Evolutionary conservation across 179 eudicot species (phyloP), one percentile per base, ranked within the genome.

Genomic region (Vitellaria paradoxa): DNA sequence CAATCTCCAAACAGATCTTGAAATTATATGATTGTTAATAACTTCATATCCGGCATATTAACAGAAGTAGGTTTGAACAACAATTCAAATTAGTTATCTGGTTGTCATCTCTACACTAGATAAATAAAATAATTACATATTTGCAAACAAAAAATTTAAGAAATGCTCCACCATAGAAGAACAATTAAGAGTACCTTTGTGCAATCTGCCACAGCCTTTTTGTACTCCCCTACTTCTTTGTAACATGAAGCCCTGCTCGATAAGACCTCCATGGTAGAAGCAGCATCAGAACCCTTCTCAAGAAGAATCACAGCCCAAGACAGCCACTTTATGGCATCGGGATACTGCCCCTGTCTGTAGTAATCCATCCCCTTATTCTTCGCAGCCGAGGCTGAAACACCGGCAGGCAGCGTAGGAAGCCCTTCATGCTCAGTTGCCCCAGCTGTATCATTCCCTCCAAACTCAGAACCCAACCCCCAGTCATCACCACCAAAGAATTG

Each of bases 271-370:
- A 73, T 81, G 6, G 80, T 76, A 20, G 91, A 86, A 81, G 80
- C 79, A 78, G 69, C 81, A 68, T 92, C 92, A 76, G 91, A 88
- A 53, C 87, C 79, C 87, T 86, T 92, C 82, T 87, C 98, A 2
- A 89, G 81, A 68, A 95, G 97, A 80, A 89, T 59, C 60, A 89
- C 88, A 80, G 99, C 97, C 99, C 99, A 95, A 76, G 97, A 95
- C 73, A 95, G 91, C 99, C 99, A 95, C 81, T 95, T 95, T 50
- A 95, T 95, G 49, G 99, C 99, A 89, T 95, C 98, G 18, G 97
- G 90, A 85, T 81, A 95, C 63, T 56, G 60, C 4, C 60, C 60
- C 60, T 56, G 18, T 15, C 12, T 56, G 60, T 56, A 56, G 18
- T 56, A 4, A 56, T 56, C 60, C 60, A 56, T 56, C 60, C 60